These are phyloP conservation scores for Craterostigma plantagineum DNA, from an alignment of 257 asterid species.

Conservation along the genomic window DNA sequence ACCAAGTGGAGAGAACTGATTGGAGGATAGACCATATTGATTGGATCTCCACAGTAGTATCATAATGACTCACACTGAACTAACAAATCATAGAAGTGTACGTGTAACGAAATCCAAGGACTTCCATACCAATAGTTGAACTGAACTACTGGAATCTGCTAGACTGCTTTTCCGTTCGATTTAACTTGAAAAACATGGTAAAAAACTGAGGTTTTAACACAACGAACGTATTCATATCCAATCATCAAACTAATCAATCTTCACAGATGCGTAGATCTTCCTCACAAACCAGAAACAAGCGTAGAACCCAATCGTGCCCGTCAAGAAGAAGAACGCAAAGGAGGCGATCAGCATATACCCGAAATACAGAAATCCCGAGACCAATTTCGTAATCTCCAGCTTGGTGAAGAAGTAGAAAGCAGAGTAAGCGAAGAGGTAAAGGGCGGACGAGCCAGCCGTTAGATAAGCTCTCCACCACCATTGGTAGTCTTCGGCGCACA, in stretches of 20 bases:
- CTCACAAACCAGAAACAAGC: slow-evolving; percentile 91
- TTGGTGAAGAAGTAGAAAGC: slow-evolving; percentile 85
- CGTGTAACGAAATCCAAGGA: too few species aligned
- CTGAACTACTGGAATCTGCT: too few species aligned
- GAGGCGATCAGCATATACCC: slow-evolving; percentile 83
- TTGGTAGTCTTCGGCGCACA: slow-evolving; percentile 77
- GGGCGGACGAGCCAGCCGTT: slow-evolving; percentile 78
- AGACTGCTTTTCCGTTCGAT: too few species aligned
- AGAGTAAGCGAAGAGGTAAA: slow-evolving; percentile 76
- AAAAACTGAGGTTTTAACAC: too few species aligned
- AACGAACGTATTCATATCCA: too few species aligned
- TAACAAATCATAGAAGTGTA: too few species aligned
- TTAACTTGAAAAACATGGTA: too few species aligned
- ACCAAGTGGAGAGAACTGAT: too few species aligned
- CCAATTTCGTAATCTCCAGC: slow-evolving; percentile 67
- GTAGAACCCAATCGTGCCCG: slow-evolving; percentile 77
- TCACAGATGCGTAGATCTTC: slow-evolving; percentile 75
- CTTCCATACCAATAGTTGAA: too few species aligned
- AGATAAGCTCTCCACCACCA: slow-evolving; percentile 99
- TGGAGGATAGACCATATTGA: too few species aligned
- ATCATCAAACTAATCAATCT: slow-evolving; percentile 38
- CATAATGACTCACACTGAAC: too few species aligned
- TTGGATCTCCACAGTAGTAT: too few species aligned
- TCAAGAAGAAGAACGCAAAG: slow-evolving; percentile 69
- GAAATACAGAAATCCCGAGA: slow-evolving; percentile 70